Evolutionary conservation across 352 stramenopile genomes (phyloP), one percentile per base, ranked within the genome.

Genomic region (Phytophthora niederhauseri): DNA sequence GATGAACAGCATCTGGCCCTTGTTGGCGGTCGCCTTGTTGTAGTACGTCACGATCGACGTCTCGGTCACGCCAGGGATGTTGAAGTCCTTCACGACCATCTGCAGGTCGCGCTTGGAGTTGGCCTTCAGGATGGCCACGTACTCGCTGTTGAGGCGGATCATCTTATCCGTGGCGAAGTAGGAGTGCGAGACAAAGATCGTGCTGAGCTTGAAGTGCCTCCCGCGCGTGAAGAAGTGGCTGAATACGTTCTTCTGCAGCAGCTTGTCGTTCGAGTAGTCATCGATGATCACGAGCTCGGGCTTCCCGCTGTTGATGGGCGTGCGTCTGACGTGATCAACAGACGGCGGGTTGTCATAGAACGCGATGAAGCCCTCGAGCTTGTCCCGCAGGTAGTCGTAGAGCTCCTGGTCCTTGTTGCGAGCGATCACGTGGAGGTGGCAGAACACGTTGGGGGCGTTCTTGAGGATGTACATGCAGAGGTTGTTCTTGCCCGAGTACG

Each of bases 251-350:
- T 60, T 60, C 34, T 60, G 64, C 3, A 71, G 57, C 8, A 50
- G 15, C 24, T 56, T 22, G 54, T 67, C 51, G n/a, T 72, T 72
- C 0, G 8, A 49, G 17, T 63, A 72, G 11, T 72, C 64, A 36
- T 72, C 64, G 6, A 72, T 72, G n/a, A 72, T 61, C 1, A 72
- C 57, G 6, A 72, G 20, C 45, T 74, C 56, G 45, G 55, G 55
- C 49, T 73, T 69, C 9, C 56, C 62, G 19, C 36, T 51, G 34
- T 28, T 58, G 2, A 66, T 45, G 11, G 59, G 49, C 3, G 59
- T 66, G 41, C 30, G 59, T 2, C 59, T 22, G 0, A 66, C 52
- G 20, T 66, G 59, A 59, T 66, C 50, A 31, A 60, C 59, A 6
- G 8, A 54, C 6, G 59, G 59, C 34, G 49, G 31, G 3, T 9